Percentiles rank a stretch among this genome's conserved stretches.
These are phyloP conservation scores for Erodium trifolium DNA, from an alignment of 441 rosid species.

Conservation along the genomic window DNA sequence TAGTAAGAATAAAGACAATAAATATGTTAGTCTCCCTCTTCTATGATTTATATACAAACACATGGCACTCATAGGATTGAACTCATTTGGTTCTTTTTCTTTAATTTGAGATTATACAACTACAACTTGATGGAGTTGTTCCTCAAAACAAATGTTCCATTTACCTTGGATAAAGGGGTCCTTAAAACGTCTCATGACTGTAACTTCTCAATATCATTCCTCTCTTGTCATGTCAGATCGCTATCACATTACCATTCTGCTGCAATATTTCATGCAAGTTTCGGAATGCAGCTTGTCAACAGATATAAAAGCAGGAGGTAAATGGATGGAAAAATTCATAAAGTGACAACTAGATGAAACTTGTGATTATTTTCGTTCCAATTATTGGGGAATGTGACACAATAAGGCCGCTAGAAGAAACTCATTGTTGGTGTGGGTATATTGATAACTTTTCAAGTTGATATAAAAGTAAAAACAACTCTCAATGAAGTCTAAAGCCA, in stretches of 20 bases:
- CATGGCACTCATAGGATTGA: neutral
- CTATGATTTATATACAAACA: neutral
- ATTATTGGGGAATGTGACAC: neutral
- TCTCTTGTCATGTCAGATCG: neutral
- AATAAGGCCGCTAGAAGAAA: neutral
- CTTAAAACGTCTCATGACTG: constrained; percentile 2
- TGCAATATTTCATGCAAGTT: neutral
- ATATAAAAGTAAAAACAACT: neutral
- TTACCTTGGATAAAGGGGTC: neutral
- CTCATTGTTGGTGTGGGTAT: neutral
- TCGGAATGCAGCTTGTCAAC: constrained; percentile 1
- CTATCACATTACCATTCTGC: constrained; percentile 7
- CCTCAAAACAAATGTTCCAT: neutral
- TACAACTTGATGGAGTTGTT: neutral
- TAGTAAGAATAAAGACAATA: neutral
- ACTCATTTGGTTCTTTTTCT: neutral
- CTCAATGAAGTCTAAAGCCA: neutral
- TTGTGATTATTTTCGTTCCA: neutral
- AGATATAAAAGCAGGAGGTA: neutral
- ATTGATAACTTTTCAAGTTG: neutral
- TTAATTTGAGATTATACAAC: neutral
- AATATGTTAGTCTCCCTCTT: neutral
- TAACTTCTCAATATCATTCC: constrained; percentile 1
- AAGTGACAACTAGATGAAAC: neutral
- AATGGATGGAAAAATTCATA: neutral